Evolutionary conservation across 2,329 filamentous ascomycete species (phyloP).

Genomic region (Penicillium aurantiogriseum): DNA sequence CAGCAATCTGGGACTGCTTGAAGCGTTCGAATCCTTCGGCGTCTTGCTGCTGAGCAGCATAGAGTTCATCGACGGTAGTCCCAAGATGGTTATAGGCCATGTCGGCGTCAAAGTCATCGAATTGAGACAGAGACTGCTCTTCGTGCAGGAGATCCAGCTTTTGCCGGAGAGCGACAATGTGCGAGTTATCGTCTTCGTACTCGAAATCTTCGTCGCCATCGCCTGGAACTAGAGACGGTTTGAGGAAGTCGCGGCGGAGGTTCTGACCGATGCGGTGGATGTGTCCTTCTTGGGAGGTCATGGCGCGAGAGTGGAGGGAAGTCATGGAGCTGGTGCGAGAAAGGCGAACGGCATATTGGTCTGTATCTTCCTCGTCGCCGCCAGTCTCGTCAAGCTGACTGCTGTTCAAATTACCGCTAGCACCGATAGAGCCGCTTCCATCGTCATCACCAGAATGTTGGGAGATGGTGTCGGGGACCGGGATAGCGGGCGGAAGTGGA

Average conservation of each 20-base stretch:
- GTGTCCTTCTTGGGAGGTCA: constrained; percentile 67
- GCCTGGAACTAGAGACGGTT: constrained; percentile 45
- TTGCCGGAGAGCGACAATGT: constrained; percentile 47
- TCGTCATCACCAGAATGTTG: constrained; percentile 38
- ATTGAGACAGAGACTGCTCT: constrained; percentile 41
- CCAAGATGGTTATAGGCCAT: constrained; percentile 45
- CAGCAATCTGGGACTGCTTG: constrained; percentile 47
- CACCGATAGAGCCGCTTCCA: constrained; percentile 27
- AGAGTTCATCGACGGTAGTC: constrained; percentile 47
- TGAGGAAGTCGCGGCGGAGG: constrained; percentile 62
- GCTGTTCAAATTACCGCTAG: constrained; percentile 29
- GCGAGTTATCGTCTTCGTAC: constrained; percentile 33
- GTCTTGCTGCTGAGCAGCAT: constrained; percentile 43
- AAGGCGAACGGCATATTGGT: constrained; percentile 48
- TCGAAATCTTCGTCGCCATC: constrained; percentile 31
- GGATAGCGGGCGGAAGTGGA: constrained; percentile 16
- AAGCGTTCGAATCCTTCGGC: constrained; percentile 46
- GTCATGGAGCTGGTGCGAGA: constrained; percentile 65
- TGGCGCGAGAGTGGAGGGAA: constrained; percentile 63
- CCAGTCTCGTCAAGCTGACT: constrained; percentile 34
- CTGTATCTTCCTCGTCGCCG: constrained; percentile 44
- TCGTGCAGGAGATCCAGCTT: constrained; percentile 46
- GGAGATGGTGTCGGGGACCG: constrained; percentile 33
- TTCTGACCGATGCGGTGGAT: constrained; percentile 68
- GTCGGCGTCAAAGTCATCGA: constrained; percentile 41